A percentile compares a stretch with the other conserved stretches of the same genome.
These are phyloP conservation scores for Prunus salicina DNA, from an alignment of 306 rosid species.

Conservation along the genomic window DNA sequence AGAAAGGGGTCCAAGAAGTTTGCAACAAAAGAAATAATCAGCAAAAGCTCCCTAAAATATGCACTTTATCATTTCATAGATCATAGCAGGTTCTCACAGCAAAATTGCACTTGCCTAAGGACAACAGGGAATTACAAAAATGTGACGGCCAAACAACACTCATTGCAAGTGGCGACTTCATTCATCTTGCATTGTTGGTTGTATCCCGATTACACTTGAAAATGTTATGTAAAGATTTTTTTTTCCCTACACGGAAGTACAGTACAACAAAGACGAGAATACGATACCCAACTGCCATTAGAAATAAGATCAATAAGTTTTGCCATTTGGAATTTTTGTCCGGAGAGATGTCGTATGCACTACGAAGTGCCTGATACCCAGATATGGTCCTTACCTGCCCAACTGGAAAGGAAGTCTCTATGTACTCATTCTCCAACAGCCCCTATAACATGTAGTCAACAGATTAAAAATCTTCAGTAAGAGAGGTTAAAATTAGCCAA, in stretches of 20 bases:
- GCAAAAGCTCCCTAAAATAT: constrained; percentile 15
- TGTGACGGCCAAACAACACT: constrained; percentile 27
- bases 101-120: constrained; percentile 22
- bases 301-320: constrained; percentile 79
- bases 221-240: constrained; percentile 38
- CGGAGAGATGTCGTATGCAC: constrained; percentile 67
- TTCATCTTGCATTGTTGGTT: constrained; percentile 54
- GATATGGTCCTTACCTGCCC: constrained; percentile 94
- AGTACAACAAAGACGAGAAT: constrained; percentile 56
- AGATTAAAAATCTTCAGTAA: constrained; percentile 3
- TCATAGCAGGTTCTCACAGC: constrained; percentile 18
- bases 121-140: constrained; percentile 36
- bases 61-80: constrained; percentile 30
- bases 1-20: neutral
- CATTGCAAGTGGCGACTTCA: constrained; percentile 15
- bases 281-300: constrained; percentile 84
- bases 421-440: constrained; percentile 89
- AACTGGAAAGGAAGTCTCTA: constrained; percentile 76
- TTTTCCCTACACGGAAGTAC: constrained; percentile 45
- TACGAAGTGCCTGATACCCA: constrained; percentile 85
- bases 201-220: constrained; percentile 55
- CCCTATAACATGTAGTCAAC: constrained; percentile 45
- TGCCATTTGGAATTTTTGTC: constrained; percentile 76
- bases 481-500: neutral
- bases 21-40: neutral